These are phyloP conservation scores for Paxillus rubicundulus DNA, from an alignment of 768 basidiomycete species.

Conservation along the genomic window DNA sequence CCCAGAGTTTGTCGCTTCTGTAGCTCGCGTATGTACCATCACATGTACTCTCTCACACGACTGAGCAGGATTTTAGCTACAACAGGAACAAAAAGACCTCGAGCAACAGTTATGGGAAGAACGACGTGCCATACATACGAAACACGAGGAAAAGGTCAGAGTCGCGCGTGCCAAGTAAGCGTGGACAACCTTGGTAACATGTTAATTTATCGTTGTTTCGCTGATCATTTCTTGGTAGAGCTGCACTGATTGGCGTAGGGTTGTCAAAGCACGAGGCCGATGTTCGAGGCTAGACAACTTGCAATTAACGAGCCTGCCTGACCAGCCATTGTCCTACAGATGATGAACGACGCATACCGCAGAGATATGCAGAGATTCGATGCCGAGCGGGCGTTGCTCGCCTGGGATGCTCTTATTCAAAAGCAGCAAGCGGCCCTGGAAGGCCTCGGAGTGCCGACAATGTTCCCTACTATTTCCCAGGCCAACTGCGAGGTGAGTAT, in stretches of 20 bases:
- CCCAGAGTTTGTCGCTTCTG: constrained; percentile 44
- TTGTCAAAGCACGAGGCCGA: constrained; percentile 64
- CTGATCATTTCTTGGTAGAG: constrained; percentile 40
- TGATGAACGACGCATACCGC: constrained; percentile 60
- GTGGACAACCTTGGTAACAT: not conserved
- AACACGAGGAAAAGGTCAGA: constrained; percentile 71
- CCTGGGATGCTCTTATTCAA: constrained; percentile 74
- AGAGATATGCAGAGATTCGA: constrained; percentile 70
- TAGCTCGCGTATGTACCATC: constrained; percentile 48
- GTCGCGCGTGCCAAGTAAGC: constrained; percentile 64
- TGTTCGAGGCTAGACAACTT: constrained; percentile 22
- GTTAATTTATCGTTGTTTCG: constrained; percentile 1
- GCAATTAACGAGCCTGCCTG: constrained; percentile 5
- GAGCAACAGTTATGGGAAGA: constrained; percentile 71
- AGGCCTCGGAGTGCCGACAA: constrained; percentile 61
- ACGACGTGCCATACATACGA: constrained; percentile 55
- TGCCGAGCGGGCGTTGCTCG: constrained; percentile 60
- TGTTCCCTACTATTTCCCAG: constrained; percentile 55
- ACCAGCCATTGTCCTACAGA: constrained; percentile 42
- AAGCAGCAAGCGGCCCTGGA: constrained; percentile 69
- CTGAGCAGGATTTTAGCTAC: constrained; percentile 47
- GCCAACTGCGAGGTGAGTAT: constrained; percentile 56
- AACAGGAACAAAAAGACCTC: constrained; percentile 64
- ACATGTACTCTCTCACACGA: constrained; percentile 1
- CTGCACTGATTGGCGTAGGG: constrained; percentile 59